Base-by-base conservation (phyloP, 2,329 filamentous ascomycete species). In the Colletotrichum magnum region DNA sequence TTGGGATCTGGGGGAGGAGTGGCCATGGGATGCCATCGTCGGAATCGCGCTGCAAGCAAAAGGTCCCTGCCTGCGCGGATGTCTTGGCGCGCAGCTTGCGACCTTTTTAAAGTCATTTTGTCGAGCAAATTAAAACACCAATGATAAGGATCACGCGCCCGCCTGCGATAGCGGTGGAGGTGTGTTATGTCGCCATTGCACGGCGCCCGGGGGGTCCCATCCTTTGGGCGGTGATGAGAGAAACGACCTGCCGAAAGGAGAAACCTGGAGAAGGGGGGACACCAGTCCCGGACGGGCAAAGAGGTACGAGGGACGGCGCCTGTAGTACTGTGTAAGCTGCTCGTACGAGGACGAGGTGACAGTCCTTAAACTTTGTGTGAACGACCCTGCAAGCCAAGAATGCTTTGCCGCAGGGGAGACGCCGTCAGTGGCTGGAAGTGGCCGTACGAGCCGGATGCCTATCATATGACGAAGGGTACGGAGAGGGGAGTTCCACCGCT, bases 231-330 rank as follows among this genome's bases (percentile, higher is more conserved):
- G 18, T 43, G 45, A 36, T 10, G 21, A 3, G 50, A 24, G 18
- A 60, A 56, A 57, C 16, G 50, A 69, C 67, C 67, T 69, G 54
- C 67, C 67, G 18, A 28, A 66, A 48, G 53, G 21, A 68, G 64
- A 53, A 47, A 47, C 39, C 52, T 64, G 64, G 59, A 67, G 62
- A 69, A 60, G 36, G 24, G 16, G 16, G 41, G 32, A 47, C 26
- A 21, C 16, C 26, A 51, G 36, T 56, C 48, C 54, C 48, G 48
- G 48, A 54, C 32, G 28, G 54, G 48, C 16, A 26, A 51, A 21
- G 43, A 56, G 6, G 57, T 24, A 26, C 28, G 18, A 32, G 36
- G 36, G 9, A 18, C 32, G 32, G 32, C 32, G 32, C 5, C 32
- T 36, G 10, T 36, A 10, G 18, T 18, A 24, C 21, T 2, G 18